These are phyloP conservation scores for Salvia sclarea DNA, from an alignment of 305 asterid genomes.

Conservation along the genomic window DNA sequence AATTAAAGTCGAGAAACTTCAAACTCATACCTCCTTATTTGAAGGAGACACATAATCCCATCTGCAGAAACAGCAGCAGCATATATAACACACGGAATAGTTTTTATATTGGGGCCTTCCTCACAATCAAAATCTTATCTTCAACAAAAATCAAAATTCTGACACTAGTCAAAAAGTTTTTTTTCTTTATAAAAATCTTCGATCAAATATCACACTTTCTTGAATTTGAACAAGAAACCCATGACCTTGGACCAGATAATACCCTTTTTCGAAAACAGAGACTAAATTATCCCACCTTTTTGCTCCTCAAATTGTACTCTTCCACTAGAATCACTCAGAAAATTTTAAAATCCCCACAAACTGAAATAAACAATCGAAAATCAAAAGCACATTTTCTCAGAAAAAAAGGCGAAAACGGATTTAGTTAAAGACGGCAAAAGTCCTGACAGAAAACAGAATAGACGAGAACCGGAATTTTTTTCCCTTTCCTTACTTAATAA, in stretches of 20 bases:
- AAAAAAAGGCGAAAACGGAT: neutral
- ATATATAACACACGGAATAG: neutral
- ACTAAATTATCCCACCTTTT: slow-evolving; percentile 28
- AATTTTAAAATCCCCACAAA: slow-evolving; percentile 20
- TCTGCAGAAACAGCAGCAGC: slow-evolving; percentile 33
- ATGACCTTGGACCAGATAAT: slow-evolving; percentile 33
- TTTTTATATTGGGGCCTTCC: slow-evolving; percentile 11
- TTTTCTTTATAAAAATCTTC: neutral
- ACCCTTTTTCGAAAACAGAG: neutral
- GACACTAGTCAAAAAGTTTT: slow-evolving; percentile 14
- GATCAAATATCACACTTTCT: slow-evolving; percentile 31
- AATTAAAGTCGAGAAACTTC: slow-evolving; percentile 18
- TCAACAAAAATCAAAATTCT: slow-evolving; percentile 14
- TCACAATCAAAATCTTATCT: slow-evolving; percentile 24
- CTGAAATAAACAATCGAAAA: slow-evolving; percentile 11
- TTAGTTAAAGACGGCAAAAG: slow-evolving; percentile 6
- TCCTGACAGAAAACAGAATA: slow-evolving; percentile 1
- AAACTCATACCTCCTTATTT: slow-evolving; percentile 41
- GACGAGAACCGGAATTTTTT: slow-evolving; percentile 29
- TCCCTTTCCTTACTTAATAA: slow-evolving; percentile 26
- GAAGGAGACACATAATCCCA: slow-evolving; percentile 33
- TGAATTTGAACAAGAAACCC: slow-evolving; percentile 45
- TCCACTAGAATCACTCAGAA: slow-evolving; percentile 17
- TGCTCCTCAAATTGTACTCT: slow-evolving; percentile 25
- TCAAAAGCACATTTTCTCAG: slow-evolving; percentile 12